Percentiles rank a stretch among this genome's conserved stretches.
These are phyloP conservation scores for Lecanicillium sp. DNA, from an alignment of 2,329 filamentous ascomycete genomes.

Conservation along the genomic window DNA sequence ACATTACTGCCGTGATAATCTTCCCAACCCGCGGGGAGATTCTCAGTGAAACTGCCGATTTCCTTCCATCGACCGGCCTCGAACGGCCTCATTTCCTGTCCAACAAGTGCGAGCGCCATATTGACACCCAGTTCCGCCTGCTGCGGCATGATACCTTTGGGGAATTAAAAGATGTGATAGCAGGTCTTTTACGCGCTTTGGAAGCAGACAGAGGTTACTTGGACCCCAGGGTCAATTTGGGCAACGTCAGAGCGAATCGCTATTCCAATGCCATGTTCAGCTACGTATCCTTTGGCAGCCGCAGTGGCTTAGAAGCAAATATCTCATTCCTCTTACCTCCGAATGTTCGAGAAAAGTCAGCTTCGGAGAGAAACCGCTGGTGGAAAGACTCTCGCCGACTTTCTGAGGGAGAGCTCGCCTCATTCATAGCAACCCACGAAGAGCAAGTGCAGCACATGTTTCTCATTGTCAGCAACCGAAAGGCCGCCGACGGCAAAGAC, in stretches of 20 bases:
- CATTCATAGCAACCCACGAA: conserved; percentile 1
- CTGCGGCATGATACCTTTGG: conserved; percentile 4
- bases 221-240: background rate
- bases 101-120: conserved; percentile 5
- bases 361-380: conserved; percentile 1
- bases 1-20: background rate
- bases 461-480: background rate
- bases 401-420: conserved; percentile 4
- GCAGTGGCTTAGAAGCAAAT: background rate
- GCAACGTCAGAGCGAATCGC: conserved; percentile 2
- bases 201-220: conserved; percentile 1
- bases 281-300: conserved; percentile 1
- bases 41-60: background rate
- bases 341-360: background rate
- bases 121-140: conserved; percentile 5
- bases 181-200: background rate
- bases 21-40: conserved; percentile 6
- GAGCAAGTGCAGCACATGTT: conserved; percentile 2
- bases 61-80: conserved; percentile 5
- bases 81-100: conserved; percentile 5
- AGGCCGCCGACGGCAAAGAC: background rate
- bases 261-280: background rate
- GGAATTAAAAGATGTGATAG: conserved; percentile 4
- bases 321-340: background rate
- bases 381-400: conserved; percentile 4